Base-by-base conservation (phyloP, 352 stramenopile species). In the Globisporangium solare region DNA sequence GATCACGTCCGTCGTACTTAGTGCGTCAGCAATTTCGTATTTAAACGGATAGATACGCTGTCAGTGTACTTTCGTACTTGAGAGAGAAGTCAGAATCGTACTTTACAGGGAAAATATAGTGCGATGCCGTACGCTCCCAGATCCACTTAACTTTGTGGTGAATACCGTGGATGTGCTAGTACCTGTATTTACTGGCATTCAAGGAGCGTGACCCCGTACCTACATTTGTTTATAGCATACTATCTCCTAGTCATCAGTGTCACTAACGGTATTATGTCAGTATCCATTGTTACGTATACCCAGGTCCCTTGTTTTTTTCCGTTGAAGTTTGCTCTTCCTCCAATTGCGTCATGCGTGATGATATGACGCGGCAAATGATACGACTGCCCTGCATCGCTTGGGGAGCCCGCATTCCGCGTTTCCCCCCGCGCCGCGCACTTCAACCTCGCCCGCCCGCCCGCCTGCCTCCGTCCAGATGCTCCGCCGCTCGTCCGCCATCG, bases 381-480 rank as follows among this genome's bases (percentile, higher is more conserved):
- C 14, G 37, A 42, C 37, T 2, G 10, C 37, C 37, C 24, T 17
- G 5, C 15, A 17, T 66, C 65, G 40, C 47, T 48, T 18, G 56
- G n/a, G n/a, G 58, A 47, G 27, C 37, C 42, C 47, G 37, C 47
- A 18, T 66, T 66, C 56, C 56, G 61, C 32, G 61, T 53, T 27
- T 64, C 58, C 22, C 42, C 59, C 51, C 49, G 53, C 43, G 58
- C 58, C n/a, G 58, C 51, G 51, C 58, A 43, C 37, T 54, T 27
- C 53, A 58, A 41, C 56, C 35, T 40, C 13, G 7, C 35, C 35
- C 13, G 35, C 13, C 5, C 24, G 24, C 37, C 14, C 14, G 10
- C 37, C 6, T 42, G 37, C 37, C n/a, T n/a, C n/a, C n/a, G n/a
- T 17, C 37, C 10, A 42, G 37, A 42, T 42, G 37, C 37, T 42